A percentile compares a stretch with the other conserved stretches of the same genome.
Conservation (phyloP, 2,329 filamentous ascomycete species). For the Trichoderma sp. region DNA sequence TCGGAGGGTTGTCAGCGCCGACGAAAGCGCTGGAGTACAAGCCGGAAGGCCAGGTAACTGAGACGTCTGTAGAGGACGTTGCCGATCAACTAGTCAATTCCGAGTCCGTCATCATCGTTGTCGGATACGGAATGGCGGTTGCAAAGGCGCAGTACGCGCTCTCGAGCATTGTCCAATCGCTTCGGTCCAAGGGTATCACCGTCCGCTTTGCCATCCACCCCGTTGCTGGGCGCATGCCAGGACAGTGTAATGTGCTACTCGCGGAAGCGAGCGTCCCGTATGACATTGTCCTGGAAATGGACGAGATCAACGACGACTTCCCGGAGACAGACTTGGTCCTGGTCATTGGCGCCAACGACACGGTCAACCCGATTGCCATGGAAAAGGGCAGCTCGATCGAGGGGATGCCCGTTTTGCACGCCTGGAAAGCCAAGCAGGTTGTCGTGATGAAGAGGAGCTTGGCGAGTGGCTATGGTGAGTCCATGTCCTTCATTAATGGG, state of each 20-base stretch:
- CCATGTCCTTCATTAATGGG: too few species aligned
- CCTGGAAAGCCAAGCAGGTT: constrained; percentile 92
- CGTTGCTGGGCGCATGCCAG: constrained; percentile 88
- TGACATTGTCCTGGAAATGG: constrained; percentile 92
- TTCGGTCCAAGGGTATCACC: constrained; percentile 75
- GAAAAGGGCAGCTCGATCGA: constrained; percentile 83
- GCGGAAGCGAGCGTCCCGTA: constrained; percentile 88
- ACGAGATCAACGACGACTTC: constrained; percentile 95
- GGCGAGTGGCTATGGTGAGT: constrained; percentile 80
- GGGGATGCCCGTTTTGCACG: constrained; percentile 89
- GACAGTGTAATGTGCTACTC: constrained; percentile 87
- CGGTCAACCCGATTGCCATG: constrained; percentile 85
- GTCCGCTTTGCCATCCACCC: constrained; percentile 91
- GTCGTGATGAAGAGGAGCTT: constrained; percentile 92
- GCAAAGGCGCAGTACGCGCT: constrained; percentile 92
- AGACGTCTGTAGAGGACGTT: constrained; percentile 78
- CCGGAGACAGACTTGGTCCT: constrained; percentile 80
- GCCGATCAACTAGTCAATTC: constrained; percentile 74
- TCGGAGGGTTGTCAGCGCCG: constrained; percentile 68
- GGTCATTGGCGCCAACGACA: constrained; percentile 91
- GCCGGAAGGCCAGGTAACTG: constrained; percentile 77
- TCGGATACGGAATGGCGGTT: constrained; percentile 93
- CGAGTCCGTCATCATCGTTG: constrained; percentile 85
- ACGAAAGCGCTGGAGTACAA: constrained; percentile 64
- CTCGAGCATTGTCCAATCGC: constrained; percentile 73